Percentiles rank a stretch among this genome's conserved stretches.
Evolutionary conservation across 805 yeast species (phyloP).

Genomic region (Saccharomycopsis sp.): DNA sequence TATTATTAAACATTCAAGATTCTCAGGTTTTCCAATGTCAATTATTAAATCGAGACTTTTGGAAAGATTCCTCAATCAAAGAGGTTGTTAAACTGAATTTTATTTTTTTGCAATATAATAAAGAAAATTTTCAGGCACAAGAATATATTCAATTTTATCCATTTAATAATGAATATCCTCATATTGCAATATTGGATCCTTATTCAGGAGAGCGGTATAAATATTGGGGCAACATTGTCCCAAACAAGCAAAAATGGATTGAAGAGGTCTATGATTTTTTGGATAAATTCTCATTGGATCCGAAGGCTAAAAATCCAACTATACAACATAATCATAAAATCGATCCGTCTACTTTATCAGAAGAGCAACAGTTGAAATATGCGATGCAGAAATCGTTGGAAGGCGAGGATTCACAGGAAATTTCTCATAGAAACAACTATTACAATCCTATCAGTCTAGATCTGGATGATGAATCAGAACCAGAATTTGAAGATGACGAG

Average conservation of each 20-base stretch:
- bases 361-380: slow-evolving; percentile 75
- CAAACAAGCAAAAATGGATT: slow-evolving; percentile 52
- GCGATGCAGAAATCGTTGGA: slow-evolving; percentile 66
- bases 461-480: slow-evolving; percentile 17
- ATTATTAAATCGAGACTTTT: slow-evolving; percentile 83
- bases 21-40: slow-evolving; percentile 81
- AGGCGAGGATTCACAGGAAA: slow-evolving; percentile 23
- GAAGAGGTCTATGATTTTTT: slow-evolving; percentile 67
- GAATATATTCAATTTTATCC: slow-evolving; percentile 69
- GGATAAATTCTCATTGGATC: slow-evolving; percentile 54
- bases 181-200: slow-evolving; percentile 88
- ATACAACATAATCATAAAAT: slow-evolving; percentile 52
- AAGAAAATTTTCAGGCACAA: slow-evolving; percentile 68
- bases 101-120: slow-evolving; percentile 78
- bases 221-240: slow-evolving; percentile 65
- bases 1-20: slow-evolving; percentile 84
- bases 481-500: slow-evolving; percentile 21
- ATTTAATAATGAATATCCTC: slow-evolving; percentile 60
- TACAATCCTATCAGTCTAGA: slow-evolving; percentile 17
- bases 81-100: slow-evolving; percentile 59
- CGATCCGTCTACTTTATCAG: slow-evolving; percentile 61
- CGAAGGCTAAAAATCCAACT: slow-evolving; percentile 32
- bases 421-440: slow-evolving; percentile 13
- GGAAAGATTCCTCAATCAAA: slow-evolving; percentile 69
- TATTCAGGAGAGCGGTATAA: slow-evolving; percentile 87